A percentile compares a stretch with the other conserved stretches of the same genome.
phyloP scores from a whole-genome alignment of 2,329 filamentous ascomycete genomes.

The Penicillium sp. region DNA sequence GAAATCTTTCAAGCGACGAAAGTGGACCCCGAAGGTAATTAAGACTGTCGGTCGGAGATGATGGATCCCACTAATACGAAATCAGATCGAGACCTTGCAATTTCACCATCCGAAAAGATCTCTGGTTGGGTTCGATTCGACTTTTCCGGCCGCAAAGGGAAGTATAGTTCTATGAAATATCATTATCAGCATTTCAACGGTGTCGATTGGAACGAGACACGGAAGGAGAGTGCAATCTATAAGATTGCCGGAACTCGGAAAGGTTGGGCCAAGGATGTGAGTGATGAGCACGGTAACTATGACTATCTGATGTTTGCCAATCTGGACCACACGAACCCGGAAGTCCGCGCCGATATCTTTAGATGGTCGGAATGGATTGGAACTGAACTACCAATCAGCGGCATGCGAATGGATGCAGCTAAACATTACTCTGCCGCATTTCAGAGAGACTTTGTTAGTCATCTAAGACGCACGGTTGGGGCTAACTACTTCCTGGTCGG shows the following conservation, averaged over 20 bases:
- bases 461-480: conserved; percentile 54
- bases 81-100: conserved; percentile 56
- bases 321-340: conserved; percentile 64
- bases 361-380: conserved; percentile 69
- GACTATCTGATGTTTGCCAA: conserved; percentile 72
- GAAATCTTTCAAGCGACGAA: conserved; percentile 65
- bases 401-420: conserved; percentile 70
- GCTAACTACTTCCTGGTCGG: conserved; percentile 65
- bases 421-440: conserved; percentile 71
- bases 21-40: conserved; percentile 56
- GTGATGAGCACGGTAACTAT: conserved; percentile 66
- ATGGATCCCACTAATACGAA: background rate
- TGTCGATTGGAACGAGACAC: conserved; percentile 63
- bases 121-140: conserved; percentile 68
- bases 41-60: background rate
- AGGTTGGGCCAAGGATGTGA: conserved; percentile 63
- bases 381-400: conserved; percentile 60
- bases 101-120: conserved; percentile 60
- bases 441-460: conserved; percentile 61
- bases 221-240: conserved; percentile 63
- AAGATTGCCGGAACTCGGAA: conserved; percentile 65
- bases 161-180: conserved; percentile 64
- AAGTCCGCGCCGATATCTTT: conserved; percentile 65
- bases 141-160: conserved; percentile 61
- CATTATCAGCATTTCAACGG: conserved; percentile 68